Evolutionary conservation across 192 early-diverging fungal genomes (phyloP).

Genomic region (Podila horticola): DNA sequence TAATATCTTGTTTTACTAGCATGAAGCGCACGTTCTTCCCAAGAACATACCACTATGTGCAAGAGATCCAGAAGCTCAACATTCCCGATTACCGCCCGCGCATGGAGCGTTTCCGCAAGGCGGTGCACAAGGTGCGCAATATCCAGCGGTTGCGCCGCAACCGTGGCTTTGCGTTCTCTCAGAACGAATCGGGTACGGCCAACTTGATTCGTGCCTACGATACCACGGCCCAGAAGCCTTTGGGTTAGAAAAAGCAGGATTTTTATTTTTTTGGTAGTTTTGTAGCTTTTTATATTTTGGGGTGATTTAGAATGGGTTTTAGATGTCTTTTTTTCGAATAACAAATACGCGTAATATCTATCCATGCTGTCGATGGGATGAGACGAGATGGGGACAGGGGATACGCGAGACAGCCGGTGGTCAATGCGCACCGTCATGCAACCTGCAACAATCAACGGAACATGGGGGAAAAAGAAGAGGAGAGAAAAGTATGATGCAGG

Average conservation of each 20-base stretch:
- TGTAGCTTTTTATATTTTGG: background rate
- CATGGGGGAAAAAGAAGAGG: too few species aligned
- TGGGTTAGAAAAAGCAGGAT: slow-evolving; percentile 49
- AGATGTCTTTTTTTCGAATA: background rate
- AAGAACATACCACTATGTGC: slow-evolving; percentile 93
- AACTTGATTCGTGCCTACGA: slow-evolving; percentile 65
- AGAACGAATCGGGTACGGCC: slow-evolving; percentile 88
- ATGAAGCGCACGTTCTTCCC: slow-evolving; percentile 81
- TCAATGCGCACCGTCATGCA: too few species aligned
- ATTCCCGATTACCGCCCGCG: slow-evolving; percentile 98
- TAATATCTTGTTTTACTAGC: slow-evolving; percentile 42
- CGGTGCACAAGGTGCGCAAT: slow-evolving; percentile 95
- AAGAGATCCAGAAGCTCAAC: slow-evolving; percentile 99
- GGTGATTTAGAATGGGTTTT: slow-evolving; percentile 3
- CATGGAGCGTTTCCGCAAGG: slow-evolving; percentile 98
- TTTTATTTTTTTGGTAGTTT: background rate
- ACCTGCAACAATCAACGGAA: too few species aligned
- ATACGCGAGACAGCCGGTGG: too few species aligned
- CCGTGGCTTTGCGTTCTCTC: slow-evolving; percentile 97
- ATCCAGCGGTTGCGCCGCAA: slow-evolving; percentile 93
- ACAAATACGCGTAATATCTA: too few species aligned
- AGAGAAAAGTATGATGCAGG: too few species aligned
- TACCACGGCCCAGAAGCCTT: slow-evolving; percentile 67
- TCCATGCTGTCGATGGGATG: too few species aligned
- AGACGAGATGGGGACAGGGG: too few species aligned